Evolutionary conservation across 192 early-diverging fungal species (phyloP).

Genomic region (Bifiguratus adelaidae): DNA sequence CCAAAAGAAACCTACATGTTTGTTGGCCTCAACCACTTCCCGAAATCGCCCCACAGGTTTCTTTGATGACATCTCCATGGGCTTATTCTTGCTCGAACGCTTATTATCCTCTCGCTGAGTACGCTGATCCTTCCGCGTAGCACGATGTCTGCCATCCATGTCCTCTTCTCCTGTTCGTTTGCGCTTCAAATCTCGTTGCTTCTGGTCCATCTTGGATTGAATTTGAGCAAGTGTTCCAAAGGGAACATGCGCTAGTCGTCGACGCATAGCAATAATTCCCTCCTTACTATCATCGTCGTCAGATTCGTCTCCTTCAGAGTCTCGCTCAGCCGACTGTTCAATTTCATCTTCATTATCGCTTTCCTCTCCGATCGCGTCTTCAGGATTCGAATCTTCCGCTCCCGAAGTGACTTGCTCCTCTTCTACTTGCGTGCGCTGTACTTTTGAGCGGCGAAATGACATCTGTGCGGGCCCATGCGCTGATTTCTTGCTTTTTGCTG

Average conservation of each 20-base stretch:
- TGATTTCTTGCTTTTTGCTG: too few species aligned
- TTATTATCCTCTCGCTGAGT: constrained; percentile 22
- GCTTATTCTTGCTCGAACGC: constrained; percentile 31
- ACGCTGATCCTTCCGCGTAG: constrained; percentile 24
- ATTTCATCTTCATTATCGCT: constrained; percentile 1
- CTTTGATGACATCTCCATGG: constrained; percentile 72
- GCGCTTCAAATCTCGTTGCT: constrained; percentile 14
- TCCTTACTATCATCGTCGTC: not conserved
- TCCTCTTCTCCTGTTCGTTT: constrained; percentile 9
- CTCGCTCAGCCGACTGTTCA: constrained; percentile 2
- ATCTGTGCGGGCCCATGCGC: too few species aligned
- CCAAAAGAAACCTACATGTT: constrained; percentile 23
- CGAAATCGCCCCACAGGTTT: constrained; percentile 61
- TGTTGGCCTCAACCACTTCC: constrained; percentile 49
- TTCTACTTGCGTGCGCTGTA: too few species aligned
- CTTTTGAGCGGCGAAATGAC: too few species aligned
- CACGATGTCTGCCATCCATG: constrained; percentile 18
- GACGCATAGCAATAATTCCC: not conserved
- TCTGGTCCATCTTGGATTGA: constrained; percentile 42
- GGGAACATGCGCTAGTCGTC: constrained; percentile 61
- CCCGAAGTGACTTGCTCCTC: too few species aligned
- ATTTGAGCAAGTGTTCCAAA: constrained; percentile 75
- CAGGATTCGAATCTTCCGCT: too few species aligned
- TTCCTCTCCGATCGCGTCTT: constrained; percentile 3
- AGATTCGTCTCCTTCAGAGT: constrained; percentile 13